Conservation (phyloP, 352 stramenopile genomes). For the Pythium volutum region DNA sequence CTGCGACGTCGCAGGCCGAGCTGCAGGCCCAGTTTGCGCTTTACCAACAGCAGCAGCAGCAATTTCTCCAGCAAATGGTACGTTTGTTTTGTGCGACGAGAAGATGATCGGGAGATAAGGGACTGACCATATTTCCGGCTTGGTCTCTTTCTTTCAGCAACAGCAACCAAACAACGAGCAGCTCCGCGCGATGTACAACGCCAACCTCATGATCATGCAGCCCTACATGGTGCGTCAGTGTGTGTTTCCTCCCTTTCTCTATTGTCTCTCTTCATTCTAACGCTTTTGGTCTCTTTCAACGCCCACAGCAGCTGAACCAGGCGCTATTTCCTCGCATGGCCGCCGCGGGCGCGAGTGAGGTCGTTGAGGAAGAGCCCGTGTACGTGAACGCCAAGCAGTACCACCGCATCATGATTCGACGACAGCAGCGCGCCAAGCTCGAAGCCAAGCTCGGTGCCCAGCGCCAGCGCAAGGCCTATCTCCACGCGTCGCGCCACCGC, state of each 20-base stretch:
- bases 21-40: conserved; percentile 56
- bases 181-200: conserved; percentile 78
- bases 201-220: conserved; percentile 78
- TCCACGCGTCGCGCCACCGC: conserved; percentile 85
- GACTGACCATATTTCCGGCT: not conserved
- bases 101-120: conserved; percentile 9
- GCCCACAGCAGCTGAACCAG: conserved; percentile 40
- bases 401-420: conserved; percentile 87
- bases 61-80: conserved; percentile 82
- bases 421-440: conserved; percentile 83
- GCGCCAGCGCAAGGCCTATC: conserved; percentile 81
- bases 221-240: conserved; percentile 68
- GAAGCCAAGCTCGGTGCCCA: conserved; percentile 79
- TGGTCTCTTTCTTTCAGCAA: conserved; percentile 27
- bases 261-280: not conserved
- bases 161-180: conserved; percentile 79
- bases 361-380: conserved; percentile 82
- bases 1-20: conserved; percentile 22
- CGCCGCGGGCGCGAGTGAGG: conserved; percentile 35
- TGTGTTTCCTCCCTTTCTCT: not conserved
- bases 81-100: not conserved
- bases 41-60: conserved; percentile 76
- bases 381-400: conserved; percentile 92
- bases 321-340: conserved; percentile 59
- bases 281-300: not conserved